phyloP scores from a whole-genome alignment of 2,329 filamentous ascomycete genomes.

The Pseudocercospora vitis region DNA sequence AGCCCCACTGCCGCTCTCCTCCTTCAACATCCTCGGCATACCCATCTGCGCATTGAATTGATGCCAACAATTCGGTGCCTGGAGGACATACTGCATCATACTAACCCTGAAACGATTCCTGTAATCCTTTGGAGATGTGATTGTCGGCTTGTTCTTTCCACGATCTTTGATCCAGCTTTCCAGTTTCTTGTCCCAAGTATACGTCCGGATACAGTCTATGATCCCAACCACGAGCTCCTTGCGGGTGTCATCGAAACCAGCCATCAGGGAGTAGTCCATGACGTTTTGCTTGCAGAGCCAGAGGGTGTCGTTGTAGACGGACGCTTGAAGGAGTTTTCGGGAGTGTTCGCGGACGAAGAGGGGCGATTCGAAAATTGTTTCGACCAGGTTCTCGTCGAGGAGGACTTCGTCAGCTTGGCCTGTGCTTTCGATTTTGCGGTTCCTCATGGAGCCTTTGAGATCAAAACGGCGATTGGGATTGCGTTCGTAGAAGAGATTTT shows the following conservation, averaged over 20 bases:
- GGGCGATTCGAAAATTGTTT: conserved; percentile 97
- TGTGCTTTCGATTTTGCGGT: conserved; percentile 93
- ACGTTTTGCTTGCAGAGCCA: conserved; percentile 94
- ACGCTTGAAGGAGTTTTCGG: conserved; percentile 86
- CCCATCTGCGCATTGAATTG: conserved; percentile 54
- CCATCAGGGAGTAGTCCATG: conserved; percentile 99
- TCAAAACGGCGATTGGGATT: conserved; percentile 79
- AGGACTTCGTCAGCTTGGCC: conserved; percentile 96
- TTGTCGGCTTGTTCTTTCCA: conserved; percentile 83
- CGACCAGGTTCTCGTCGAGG: conserved; percentile 97
- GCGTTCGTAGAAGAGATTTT: conserved; percentile 96
- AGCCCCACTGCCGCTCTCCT: conserved; percentile 18
- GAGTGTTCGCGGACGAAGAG: conserved; percentile 94
- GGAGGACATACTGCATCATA: conserved; percentile 85
- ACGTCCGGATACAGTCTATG: conserved; percentile 96
- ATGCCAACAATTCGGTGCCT: conserved; percentile 75
- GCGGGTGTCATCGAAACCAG: conserved; percentile 85
- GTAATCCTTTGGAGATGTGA: conserved; percentile 96
- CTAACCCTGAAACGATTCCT: conserved; percentile 93
- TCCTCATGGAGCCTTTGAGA: conserved; percentile 96
- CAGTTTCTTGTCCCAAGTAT: conserved; percentile 99
- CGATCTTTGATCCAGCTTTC: conserved; percentile 99
- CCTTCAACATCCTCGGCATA: conserved; percentile 36
- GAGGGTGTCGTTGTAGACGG: conserved; percentile 95
- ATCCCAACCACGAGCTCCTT: conserved; percentile 96